Conservation (phyloP, 805 yeast genomes). For the Brettanomyces anomalus region DNA sequence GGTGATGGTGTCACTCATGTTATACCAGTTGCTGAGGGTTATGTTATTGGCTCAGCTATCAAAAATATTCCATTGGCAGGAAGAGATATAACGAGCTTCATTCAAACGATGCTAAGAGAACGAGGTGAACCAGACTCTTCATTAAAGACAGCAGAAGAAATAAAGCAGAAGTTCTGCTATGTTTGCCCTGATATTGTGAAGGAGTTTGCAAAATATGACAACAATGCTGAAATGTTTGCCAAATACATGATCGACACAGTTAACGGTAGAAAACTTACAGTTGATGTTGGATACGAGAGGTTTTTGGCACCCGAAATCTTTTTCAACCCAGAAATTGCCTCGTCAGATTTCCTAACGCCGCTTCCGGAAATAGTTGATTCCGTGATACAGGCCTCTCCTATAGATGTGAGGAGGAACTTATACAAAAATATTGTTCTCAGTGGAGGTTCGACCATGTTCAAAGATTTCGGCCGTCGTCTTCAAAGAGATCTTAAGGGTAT, state of each 20-base stretch:
- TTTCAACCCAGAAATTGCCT: constrained; percentile 95
- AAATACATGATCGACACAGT: constrained; percentile 84
- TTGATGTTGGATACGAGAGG: constrained; percentile 96
- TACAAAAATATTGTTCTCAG: constrained; percentile 92
- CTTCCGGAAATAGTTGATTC: constrained; percentile 93
- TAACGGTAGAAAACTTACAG: constrained; percentile 51
- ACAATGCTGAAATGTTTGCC: constrained; percentile 88
- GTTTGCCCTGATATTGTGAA: constrained; percentile 97
- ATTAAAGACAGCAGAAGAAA: constrained; percentile 90
- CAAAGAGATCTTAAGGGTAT: constrained; percentile 87
- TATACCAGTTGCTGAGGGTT: constrained; percentile 98
- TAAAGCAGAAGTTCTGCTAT: constrained; percentile 94
- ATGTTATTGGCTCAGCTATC: constrained; percentile 95
- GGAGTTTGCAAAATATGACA: constrained; percentile 90
- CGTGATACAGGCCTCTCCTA: constrained; percentile 91
- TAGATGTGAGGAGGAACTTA: constrained; percentile 94
- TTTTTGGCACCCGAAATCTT: constrained; percentile 98
- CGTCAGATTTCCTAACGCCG: constrained; percentile 92
- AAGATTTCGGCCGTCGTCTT: constrained; percentile 93
- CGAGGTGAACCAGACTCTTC: constrained; percentile 95
- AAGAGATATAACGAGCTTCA: constrained; percentile 90
- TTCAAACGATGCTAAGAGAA: constrained; percentile 89
- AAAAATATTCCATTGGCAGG: constrained; percentile 98
- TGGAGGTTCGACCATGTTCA: constrained; percentile 98
- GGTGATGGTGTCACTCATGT: constrained; percentile 99